These are phyloP conservation scores for Nakazawaea molendinolei DNA, from an alignment of 805 yeast genomes.

Conservation along the genomic window DNA sequence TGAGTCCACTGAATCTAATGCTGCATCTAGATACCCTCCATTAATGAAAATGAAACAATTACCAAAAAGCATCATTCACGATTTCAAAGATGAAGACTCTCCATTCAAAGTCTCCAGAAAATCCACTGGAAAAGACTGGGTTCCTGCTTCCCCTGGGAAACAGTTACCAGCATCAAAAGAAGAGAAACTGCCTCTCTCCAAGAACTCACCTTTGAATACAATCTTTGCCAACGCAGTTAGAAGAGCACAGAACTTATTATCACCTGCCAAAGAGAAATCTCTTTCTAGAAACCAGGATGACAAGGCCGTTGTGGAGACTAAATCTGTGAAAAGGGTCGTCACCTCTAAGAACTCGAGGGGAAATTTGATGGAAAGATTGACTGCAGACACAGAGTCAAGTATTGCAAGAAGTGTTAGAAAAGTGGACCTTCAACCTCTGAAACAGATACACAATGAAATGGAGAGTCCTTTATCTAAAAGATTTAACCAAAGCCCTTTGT, in stretches of 20 bases:
- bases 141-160: slow-evolving; percentile 3
- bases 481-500: slow-evolving; percentile 8
- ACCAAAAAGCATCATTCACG: slow-evolving; percentile 1
- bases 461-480: slow-evolving; percentile 9
- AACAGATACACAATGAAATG: neutral
- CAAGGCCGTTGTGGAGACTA: neutral
- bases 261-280: slow-evolving; percentile 3
- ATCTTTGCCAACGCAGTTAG: slow-evolving; percentile 9
- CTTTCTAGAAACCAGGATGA: neutral
- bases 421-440: neutral
- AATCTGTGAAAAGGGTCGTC: slow-evolving; percentile 6
- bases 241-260: slow-evolving; percentile 6
- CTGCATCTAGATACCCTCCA: neutral
- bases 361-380: slow-evolving; percentile 12
- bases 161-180: neutral
- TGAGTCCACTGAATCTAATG: neutral
- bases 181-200: neutral
- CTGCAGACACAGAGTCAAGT: slow-evolving; percentile 15
- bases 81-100: slow-evolving; percentile 9
- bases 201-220: slow-evolving; percentile 7
- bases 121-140: slow-evolving; percentile 1
- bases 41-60: slow-evolving; percentile 1
- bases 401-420: slow-evolving; percentile 13
- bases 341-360: slow-evolving; percentile 7
- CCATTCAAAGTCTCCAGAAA: slow-evolving; percentile 5